Base-by-base conservation (phyloP, 257 asterid genomes). In the Solanum gandarillasii region DNA sequence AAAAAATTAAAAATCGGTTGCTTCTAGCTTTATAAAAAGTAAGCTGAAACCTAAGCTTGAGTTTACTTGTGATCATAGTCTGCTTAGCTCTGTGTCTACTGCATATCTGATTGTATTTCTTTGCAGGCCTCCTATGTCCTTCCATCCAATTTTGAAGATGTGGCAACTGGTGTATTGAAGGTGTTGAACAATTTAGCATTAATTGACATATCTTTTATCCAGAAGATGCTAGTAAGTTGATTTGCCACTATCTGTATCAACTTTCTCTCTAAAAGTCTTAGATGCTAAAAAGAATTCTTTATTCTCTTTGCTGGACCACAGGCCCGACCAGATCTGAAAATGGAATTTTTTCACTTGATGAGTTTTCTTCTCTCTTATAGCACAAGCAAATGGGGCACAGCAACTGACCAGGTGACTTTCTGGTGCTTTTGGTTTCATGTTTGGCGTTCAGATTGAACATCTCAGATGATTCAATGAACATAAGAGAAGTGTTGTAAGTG, bases 91-190 rank as follows among this genome's bases (percentile, higher is more conserved):
- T 81, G 41, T 27, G 67, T 81, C 29, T 43, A 27, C 84, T n/a
- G 13, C 70, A 29, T 46, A 81, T 81, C 85, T 81, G 67, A 46
- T 5, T 81, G 85, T n/a, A 79, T 75, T 86, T 78, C 91, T 91
- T 87, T 79, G 41, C 94, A 96, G 98, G 92, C 92, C 87, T 90
- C 94, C 5, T 95, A 93, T 84, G 91, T 93, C 86, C 98, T 97
- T 91, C 99, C 99, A 86, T 93, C 98, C 74, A 97, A 97, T 95
- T 97, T 97, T 82, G 99, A 97, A 93, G 98, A 95, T 91, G 99
- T 97, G 81, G 98, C 99, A 10, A 93, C 96, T 27, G 99, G 99
- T 81, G 96, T 97, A 75, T 91, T 97, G 93, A 97, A 94, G 96
- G 96, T 97, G 91, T 91, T 97, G 96, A 97, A 97, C 94, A 97